These are phyloP conservation scores for Tephrocybe rancida DNA, from an alignment of 768 basidiomycete species.

Conservation along the genomic window DNA sequence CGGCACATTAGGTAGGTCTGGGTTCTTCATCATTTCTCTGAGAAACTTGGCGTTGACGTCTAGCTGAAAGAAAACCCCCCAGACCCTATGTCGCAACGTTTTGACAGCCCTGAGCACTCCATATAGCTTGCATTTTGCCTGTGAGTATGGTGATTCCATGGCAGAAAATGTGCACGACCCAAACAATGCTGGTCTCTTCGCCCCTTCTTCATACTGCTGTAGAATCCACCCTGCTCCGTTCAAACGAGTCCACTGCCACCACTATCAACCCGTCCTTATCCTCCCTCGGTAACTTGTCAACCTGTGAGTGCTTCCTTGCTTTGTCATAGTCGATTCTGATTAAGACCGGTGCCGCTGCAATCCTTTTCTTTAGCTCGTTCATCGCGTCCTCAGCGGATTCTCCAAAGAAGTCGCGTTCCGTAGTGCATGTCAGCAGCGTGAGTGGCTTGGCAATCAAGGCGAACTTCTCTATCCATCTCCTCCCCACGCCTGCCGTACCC, in stretches of 20 bases:
- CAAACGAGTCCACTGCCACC: too few species aligned
- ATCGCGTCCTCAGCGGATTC: slow-evolving; percentile 23
- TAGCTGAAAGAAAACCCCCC: slow-evolving; percentile 31
- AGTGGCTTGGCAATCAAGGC: slow-evolving; percentile 26
- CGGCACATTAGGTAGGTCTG: slow-evolving; percentile 35
- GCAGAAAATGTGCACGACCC: slow-evolving; percentile 37
- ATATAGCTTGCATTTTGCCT: slow-evolving; percentile 40
- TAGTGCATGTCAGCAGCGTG: slow-evolving; percentile 12
- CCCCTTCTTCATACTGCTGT: slow-evolving; percentile 26
- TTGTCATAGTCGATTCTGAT: too few species aligned
- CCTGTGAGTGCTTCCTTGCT: too few species aligned
- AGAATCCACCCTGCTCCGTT: too few species aligned
- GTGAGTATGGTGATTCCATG: slow-evolving; percentile 31
- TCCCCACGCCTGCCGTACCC: slow-evolving; percentile 20
- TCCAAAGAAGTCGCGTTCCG: slow-evolving; percentile 27
- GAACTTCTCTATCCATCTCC: slow-evolving; percentile 26
- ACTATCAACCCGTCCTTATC: too few species aligned
- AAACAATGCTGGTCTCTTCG: slow-evolving; percentile 25
- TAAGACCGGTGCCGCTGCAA: too few species aligned
- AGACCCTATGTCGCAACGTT: slow-evolving; percentile 27
- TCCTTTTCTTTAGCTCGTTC: too few species aligned
- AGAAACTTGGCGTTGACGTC: slow-evolving; percentile 39
- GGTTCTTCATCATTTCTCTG: slow-evolving; percentile 35
- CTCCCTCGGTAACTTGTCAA: too few species aligned
- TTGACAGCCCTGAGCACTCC: slow-evolving; percentile 34